phyloP scores from a whole-genome alignment of 1,139 yeast species.

The Kodamaea fungicola region DNA sequence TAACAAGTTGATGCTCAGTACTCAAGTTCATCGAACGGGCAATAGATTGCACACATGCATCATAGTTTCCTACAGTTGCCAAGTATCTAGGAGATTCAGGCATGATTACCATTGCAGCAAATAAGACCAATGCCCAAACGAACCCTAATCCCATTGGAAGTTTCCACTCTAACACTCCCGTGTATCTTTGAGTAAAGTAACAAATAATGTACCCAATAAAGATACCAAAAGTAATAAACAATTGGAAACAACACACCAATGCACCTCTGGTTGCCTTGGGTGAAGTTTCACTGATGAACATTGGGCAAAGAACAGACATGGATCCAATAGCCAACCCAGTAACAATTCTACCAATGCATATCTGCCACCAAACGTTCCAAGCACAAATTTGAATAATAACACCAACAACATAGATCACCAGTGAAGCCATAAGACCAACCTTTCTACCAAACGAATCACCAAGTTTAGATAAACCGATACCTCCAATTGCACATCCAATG shows the following conservation, averaged over 20 bases:
- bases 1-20: constrained; percentile 53
- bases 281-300: constrained; percentile 22
- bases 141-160: constrained; percentile 22
- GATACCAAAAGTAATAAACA: constrained; percentile 26
- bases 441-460: constrained; percentile 23
- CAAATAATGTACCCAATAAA: constrained; percentile 44
- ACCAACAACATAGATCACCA: constrained; percentile 21
- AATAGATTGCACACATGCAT: constrained; percentile 53
- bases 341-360: constrained; percentile 43
- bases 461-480: constrained; percentile 18
- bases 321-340: constrained; percentile 24
- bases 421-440: constrained; percentile 20
- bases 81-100: constrained; percentile 26
- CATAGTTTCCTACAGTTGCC: constrained; percentile 18
- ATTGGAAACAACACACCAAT: constrained; percentile 24
- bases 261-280: constrained; percentile 25
- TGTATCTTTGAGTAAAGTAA: constrained; percentile 16
- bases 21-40: constrained; percentile 20
- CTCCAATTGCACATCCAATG: constrained; percentile 24
- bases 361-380: constrained; percentile 44
- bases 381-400: constrained; percentile 22
- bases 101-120: constrained; percentile 21
- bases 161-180: constrained; percentile 12
- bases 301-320: constrained; percentile 21
- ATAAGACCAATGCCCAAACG: constrained; percentile 22